Base-by-base conservation (phyloP, 768 basidiomycete genomes). In the Rhodosporidiobolus odoratus region DNA sequence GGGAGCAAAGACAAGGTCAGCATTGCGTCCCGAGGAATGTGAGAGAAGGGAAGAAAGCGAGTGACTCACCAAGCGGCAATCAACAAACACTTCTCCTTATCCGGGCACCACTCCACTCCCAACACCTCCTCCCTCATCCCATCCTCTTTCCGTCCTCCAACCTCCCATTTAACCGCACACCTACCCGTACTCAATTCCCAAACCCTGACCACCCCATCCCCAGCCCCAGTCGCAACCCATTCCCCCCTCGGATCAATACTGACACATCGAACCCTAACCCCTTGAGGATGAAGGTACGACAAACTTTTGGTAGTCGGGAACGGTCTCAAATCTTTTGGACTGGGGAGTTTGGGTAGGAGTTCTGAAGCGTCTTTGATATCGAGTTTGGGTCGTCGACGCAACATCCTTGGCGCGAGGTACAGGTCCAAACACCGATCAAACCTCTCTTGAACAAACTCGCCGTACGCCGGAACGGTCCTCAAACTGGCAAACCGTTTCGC, bases 351-450 rank as follows among this genome's bases (percentile, higher is more conserved):
- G 30, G 96, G 96, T 43, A 99, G 87, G 38, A 99, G 83, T 57
- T 88, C 89, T 74, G 88, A 86, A 1, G 95, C 93, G 56, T 77
- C 75, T 52, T 73, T 73, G 56, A 77, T 76, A 77, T 98, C 91
- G 40, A 98, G 85, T 79, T 91, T 92, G 48, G 81, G 80, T 54
- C 77, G 77, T 62, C 84, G 85, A 63, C 91, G 83, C 75, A 91
- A 89, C 72, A 96, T 86, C 56, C 96, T 85, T 43, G 96, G 95
- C 5, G 96, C 96, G 54, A 99, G 87, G 78, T 99, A 99, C 27
- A 99, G 83, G 80, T 99, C 96, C 43, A 99, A 85, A 80, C 95
- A 93, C 30, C 96, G 87, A 76, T 85, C 86, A 80, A 98, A 98
- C 56, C 92, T 86, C 72, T 98, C 89, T 78, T 95, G 90, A 76